phyloP scores from a whole-genome alignment of 225 moss, liverwort and hornwort species.

The Marchantia polymorpha region DNA sequence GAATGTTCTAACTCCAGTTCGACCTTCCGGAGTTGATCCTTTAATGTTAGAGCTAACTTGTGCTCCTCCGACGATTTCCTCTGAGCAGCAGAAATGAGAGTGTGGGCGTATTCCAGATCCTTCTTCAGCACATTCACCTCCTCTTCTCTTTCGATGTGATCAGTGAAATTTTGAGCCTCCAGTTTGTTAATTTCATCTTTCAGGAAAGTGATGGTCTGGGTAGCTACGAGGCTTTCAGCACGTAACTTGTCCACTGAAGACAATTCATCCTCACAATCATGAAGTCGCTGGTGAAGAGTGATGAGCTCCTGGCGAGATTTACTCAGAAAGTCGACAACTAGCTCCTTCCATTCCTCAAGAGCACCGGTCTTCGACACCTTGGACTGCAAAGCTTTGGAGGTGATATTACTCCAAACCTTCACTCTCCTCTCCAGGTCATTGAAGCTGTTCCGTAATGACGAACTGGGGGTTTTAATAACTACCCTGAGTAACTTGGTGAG shows the following conservation, averaged over 20 bases:
- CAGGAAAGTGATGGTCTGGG: conserved; percentile 34
- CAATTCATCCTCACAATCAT: conserved; percentile 45
- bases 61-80: conserved; percentile 28
- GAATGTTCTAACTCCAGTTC: conserved; percentile 43
- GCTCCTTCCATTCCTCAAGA: conserved; percentile 41
- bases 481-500: conserved; percentile 43
- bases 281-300: conserved; percentile 37
- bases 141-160: conserved; percentile 44
- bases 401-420: conserved; percentile 43
- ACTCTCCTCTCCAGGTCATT: conserved; percentile 31
- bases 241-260: conserved; percentile 44
- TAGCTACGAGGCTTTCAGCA: conserved; percentile 42
- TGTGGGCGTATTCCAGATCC: conserved; percentile 33
- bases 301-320: conserved; percentile 48
- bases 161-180: conserved; percentile 44
- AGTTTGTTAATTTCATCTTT: conserved; percentile 46
- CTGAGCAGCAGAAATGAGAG: conserved; percentile 10
- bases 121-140: conserved; percentile 39
- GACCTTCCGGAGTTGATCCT: conserved; percentile 29
- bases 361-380: conserved; percentile 37
- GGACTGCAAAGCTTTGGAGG: conserved; percentile 34
- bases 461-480: conserved; percentile 20
- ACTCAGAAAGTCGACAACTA: conserved; percentile 43
- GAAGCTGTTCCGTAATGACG: conserved; percentile 26
- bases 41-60: conserved; percentile 5